Evolutionary conservation across 768 basidiomycete genomes (phyloP), one percentile per base, ranked within the genome.

Genomic region (Daedalea quercina): DNA sequence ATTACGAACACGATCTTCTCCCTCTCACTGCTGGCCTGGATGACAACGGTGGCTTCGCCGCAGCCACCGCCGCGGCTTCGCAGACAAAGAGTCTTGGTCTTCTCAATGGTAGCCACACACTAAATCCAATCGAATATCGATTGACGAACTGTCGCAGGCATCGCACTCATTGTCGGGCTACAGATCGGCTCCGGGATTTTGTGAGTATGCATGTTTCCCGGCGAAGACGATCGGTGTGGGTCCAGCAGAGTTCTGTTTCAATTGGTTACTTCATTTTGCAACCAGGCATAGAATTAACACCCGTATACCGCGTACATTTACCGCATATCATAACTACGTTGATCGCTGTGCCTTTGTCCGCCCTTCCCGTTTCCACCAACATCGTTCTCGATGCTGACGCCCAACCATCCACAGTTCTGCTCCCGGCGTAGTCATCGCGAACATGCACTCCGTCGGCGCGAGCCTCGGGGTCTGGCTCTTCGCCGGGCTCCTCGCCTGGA

Each of bases 111-210:
- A 60, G 1, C 46, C 41, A 20, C 37, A 37, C 1, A n/a, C 20
- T n/a, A 47, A n/a, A 13, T 28, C 17, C 28, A 34, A 34, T 31
- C 24, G 15, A 26, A 11, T 9, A 19, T 17, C 20, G 26, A 44
- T 31, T 22, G 22, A 45, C 44, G 7, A 50, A 44, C n/a, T 25
- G 15, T 42, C n/a, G 26, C 34, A 91, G 92, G 88, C 19, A 81
- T 95, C 58, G 92, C 88, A 24, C 71, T 96, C 41, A 79, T 94
- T 56, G 83, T 89, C 17, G 91, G 93, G 8, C 68, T 82, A 59
- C 92, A 94, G 84, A 89, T 92, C 68, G 93, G 93, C 15, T 94
- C 92, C 15, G 93, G 93, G 28, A 96, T 96, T 54, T 96, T 95
- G 90, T 92, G 63, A 58, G 85, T 65, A 19, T n/a, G 19, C 23